These are phyloP conservation scores for Citrus glauca DNA, from an alignment of 345 rosid genomes.

Conservation along the genomic window DNA sequence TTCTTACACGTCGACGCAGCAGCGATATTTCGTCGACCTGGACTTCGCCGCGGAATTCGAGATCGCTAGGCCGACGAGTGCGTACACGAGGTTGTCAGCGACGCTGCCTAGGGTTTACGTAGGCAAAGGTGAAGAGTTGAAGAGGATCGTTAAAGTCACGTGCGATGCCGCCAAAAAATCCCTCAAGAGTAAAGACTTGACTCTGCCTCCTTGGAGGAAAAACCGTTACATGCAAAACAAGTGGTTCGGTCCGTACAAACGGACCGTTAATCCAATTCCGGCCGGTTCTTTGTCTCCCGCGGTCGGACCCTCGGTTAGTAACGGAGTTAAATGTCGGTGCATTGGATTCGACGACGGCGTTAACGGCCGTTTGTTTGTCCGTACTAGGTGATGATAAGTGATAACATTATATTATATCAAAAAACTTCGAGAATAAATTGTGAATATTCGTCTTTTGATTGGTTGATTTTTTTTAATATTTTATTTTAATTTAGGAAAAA, in stretches of 20 bases:
- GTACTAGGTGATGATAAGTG: conserved; percentile 33
- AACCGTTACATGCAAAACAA: conserved; percentile 85
- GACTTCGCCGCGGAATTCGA: conserved; percentile 72
- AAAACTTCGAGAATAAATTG: neutral
- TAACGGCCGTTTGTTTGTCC: conserved; percentile 43
- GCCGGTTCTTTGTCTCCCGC: conserved; percentile 21
- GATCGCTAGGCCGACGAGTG: conserved; percentile 81
- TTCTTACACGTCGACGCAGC: conserved; percentile 5
- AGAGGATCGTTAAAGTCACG: conserved; percentile 46
- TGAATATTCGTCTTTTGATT: neutral
- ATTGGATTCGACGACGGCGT: conserved; percentile 64
- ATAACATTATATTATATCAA: neutral
- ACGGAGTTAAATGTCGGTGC: conserved; percentile 51
- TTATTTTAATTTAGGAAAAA: neutral
- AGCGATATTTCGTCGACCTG: conserved; percentile 67
- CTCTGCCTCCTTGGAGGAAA: conserved; percentile 91
- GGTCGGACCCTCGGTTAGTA: conserved; percentile 11
- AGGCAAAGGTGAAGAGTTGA: conserved; percentile 59
- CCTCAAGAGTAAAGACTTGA: conserved; percentile 51
- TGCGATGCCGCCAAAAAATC: conserved; percentile 66
- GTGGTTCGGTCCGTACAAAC: conserved; percentile 75
- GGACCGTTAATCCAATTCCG: conserved; percentile 39
- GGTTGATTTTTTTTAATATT: neutral
- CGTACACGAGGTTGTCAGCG: conserved; percentile 40
- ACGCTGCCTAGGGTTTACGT: conserved; percentile 58